phyloP scores from a whole-genome alignment of 257 asterid genomes.

The Oldenlandia corymbosa region DNA sequence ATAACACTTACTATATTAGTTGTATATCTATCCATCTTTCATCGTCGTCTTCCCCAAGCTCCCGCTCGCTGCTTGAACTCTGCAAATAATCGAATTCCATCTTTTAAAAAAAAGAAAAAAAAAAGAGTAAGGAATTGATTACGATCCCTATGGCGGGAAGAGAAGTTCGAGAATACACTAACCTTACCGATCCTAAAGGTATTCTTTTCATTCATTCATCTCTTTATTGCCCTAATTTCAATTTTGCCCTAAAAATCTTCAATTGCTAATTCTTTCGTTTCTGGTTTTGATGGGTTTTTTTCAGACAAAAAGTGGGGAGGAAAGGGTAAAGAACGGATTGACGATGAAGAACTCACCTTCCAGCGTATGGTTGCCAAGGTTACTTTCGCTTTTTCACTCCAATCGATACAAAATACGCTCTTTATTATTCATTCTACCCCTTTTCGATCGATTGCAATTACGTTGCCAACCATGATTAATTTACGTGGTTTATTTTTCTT shows the following conservation, averaged over 20 bases:
- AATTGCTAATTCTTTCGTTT: no score
- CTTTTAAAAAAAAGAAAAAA: background rate
- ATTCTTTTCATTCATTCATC: no score
- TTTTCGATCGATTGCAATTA: no score
- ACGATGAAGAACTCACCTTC: slow-evolving; percentile 86
- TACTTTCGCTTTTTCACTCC: slow-evolving; percentile 41
- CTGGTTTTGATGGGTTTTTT: background rate
- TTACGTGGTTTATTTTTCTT: no score
- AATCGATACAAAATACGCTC: no score
- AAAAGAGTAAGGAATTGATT: background rate
- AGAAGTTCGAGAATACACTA: slow-evolving; percentile 93
- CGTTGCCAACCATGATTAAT: no score
- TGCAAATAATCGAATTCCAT: background rate
- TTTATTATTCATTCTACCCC: background rate
- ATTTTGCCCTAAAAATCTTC: no score
- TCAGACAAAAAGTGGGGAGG: slow-evolving; percentile 69
- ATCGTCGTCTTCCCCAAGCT: no score
- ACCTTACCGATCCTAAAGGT: slow-evolving; percentile 96
- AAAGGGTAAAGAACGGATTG: slow-evolving; percentile 80
- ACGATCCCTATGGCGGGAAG: slow-evolving; percentile 65
- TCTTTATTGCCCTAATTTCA: background rate
- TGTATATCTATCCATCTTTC: no score
- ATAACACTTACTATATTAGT: no score
- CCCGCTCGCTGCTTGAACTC: no score
- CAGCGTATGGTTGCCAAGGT: slow-evolving; percentile 99